A percentile compares a stretch with the other conserved stretches of the same genome.
These are phyloP conservation scores for Penicillium sp. DNA, from an alignment of 2,329 filamentous ascomycete species.

Conservation along the genomic window DNA sequence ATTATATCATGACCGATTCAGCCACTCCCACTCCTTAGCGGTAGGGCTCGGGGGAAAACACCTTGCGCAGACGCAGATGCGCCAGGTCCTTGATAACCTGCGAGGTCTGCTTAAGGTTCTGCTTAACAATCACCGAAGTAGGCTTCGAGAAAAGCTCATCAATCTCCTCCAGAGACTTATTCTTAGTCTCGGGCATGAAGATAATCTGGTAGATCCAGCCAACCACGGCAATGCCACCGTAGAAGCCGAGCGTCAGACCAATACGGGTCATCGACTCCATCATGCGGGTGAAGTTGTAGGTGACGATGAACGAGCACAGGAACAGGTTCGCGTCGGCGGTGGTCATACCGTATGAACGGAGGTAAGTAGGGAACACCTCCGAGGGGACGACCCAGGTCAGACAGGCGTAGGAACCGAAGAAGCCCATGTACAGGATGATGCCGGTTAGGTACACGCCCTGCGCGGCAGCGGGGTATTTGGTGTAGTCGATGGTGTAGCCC, in stretches of 20 bases:
- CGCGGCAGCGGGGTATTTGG: constrained; percentile 52
- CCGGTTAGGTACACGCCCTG: constrained; percentile 68
- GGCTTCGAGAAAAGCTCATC: constrained; percentile 68
- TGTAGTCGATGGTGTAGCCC: constrained; percentile 61
- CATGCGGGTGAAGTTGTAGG: constrained; percentile 75
- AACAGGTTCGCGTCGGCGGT: constrained; percentile 70
- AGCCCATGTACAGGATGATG: constrained; percentile 63
- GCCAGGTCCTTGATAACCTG: constrained; percentile 52
- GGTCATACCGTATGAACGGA: constrained; percentile 74
- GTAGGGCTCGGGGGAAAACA: constrained; percentile 45
- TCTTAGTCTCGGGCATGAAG: constrained; percentile 75
- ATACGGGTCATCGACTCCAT: constrained; percentile 67
- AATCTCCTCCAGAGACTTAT: constrained; percentile 71
- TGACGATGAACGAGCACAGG: constrained; percentile 72
- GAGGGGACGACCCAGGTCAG: constrained; percentile 69
- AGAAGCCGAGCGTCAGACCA: constrained; percentile 70
- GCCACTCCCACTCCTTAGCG: background rate
- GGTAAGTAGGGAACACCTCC: constrained; percentile 73
- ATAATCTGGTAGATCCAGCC: constrained; percentile 73
- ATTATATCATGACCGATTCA: background rate
- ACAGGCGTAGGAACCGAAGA: constrained; percentile 69
- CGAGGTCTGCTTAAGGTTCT: constrained; percentile 57
- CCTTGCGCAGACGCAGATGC: constrained; percentile 51
- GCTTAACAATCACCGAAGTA: constrained; percentile 63
- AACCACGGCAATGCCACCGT: constrained; percentile 71